phyloP scores from a whole-genome alignment of 768 basidiomycete species.

The Hypsizygus marmoreus region DNA sequence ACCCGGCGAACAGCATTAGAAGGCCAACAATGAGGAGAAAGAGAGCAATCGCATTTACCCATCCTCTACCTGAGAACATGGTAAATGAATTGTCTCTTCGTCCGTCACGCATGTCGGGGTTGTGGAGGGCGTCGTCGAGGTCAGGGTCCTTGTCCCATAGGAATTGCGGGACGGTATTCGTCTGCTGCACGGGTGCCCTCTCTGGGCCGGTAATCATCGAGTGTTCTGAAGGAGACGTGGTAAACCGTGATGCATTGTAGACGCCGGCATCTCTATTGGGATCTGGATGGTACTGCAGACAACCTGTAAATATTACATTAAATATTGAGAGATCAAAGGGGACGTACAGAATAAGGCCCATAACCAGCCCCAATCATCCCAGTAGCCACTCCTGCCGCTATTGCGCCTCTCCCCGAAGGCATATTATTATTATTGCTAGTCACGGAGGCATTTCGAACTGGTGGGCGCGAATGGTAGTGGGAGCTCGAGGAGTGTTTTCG shows the following conservation, averaged over 20 bases:
- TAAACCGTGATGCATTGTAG: conserved; percentile 57
- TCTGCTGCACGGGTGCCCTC: conserved; percentile 42
- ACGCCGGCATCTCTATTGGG: conserved; percentile 43
- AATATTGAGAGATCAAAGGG: conserved; percentile 2
- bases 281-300: conserved; percentile 59
- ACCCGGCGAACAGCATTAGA: conserved; percentile 83
- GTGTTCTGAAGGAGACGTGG: conserved; percentile 46
- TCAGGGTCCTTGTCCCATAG: conserved; percentile 87
- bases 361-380: conserved; percentile 79
- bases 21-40: conserved; percentile 67
- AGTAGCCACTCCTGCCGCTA: conserved; percentile 77
- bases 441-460: conserved; percentile 21
- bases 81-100: conserved; percentile 62
- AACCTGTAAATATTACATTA: conserved; percentile 12
- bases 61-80: conserved; percentile 80
- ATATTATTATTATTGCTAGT: conserved; percentile 30
- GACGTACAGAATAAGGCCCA: conserved; percentile 83
- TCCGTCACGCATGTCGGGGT: conserved; percentile 76
- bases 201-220: conserved; percentile 32
- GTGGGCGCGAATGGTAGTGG: conserved; percentile 22
- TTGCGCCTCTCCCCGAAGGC: conserved; percentile 50
- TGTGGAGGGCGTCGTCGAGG: conserved; percentile 88
- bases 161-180: conserved; percentile 68
- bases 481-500: conserved; percentile 19
- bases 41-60: conserved; percentile 77